phyloP scores from a whole-genome alignment of 106 monocot genomes.

The Apostasia shenzhenica region DNA sequence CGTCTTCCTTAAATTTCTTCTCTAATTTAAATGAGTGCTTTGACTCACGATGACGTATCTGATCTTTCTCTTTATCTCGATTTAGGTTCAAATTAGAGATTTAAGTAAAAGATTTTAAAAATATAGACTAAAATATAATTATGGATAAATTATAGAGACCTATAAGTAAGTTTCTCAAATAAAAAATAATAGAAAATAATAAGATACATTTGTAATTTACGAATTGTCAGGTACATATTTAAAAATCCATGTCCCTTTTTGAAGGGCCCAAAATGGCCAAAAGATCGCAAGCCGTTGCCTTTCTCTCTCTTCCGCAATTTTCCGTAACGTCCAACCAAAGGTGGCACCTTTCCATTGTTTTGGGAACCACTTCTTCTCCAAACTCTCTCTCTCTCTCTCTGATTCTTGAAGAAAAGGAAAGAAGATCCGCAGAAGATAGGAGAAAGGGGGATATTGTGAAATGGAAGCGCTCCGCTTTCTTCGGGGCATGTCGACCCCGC shows the following conservation, averaged over 20 bases:
- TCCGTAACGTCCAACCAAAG: neutral
- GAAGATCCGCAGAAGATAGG: neutral
- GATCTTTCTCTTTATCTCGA: too few relatives aligned
- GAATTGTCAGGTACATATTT: neutral
- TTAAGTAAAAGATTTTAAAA: too few relatives aligned
- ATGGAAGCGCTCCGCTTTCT: conserved; percentile 36
- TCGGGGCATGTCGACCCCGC: conserved; percentile 9
- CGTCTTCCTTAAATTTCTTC: too few relatives aligned
- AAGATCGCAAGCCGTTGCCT: neutral
- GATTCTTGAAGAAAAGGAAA: neutral
- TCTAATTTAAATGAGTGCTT: too few relatives aligned
- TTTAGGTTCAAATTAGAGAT: too few relatives aligned
- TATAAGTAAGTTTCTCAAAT: too few relatives aligned
- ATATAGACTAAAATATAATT: too few relatives aligned
- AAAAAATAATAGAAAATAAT: too few relatives aligned
- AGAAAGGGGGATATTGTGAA: neutral
- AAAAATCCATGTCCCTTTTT: neutral
- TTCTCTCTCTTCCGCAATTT: neutral
- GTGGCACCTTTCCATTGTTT: neutral
- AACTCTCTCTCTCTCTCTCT: neutral
- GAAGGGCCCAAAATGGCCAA: neutral
- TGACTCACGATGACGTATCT: too few relatives aligned
- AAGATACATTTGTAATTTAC: neutral
- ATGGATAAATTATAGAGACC: too few relatives aligned
- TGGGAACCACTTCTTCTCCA: neutral